Evolutionary conservation across 1,284 basidiomycete genomes (phyloP).

Genomic region (Phellopilus nigrolimitatus): DNA sequence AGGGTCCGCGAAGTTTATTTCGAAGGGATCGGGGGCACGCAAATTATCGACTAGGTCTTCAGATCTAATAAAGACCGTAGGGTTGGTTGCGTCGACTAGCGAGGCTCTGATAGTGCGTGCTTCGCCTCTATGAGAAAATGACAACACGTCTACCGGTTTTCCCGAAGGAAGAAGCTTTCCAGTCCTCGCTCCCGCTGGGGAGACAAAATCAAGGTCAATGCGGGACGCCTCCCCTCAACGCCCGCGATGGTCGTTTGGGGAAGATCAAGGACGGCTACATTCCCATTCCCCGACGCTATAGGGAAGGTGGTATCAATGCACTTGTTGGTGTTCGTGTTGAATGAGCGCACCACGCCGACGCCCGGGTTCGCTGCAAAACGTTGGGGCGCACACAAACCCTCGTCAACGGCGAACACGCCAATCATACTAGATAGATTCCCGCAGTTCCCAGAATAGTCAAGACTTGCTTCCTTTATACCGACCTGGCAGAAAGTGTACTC

Average conservation of each 20-base stretch:
- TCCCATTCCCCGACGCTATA: slow-evolving; percentile 30
- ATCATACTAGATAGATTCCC: slow-evolving; percentile 66
- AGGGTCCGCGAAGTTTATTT: slow-evolving; percentile 26
- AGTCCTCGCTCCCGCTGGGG: slow-evolving; percentile 64
- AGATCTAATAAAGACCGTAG: slow-evolving; percentile 56
- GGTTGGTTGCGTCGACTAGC: slow-evolving; percentile 70
- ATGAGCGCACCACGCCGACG: slow-evolving; percentile 39
- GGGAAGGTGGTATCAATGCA: slow-evolving; percentile 64
- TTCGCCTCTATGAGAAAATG: slow-evolving; percentile 5
- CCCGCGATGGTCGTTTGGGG: slow-evolving; percentile 56
- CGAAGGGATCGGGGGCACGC: slow-evolving; percentile 10
- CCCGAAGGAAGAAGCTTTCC: slow-evolving; percentile 65
- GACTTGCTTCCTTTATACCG: slow-evolving; percentile 48
- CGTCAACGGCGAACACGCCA: slow-evolving; percentile 62
- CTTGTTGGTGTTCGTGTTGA: slow-evolving; percentile 68
- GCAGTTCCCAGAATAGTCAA: slow-evolving; percentile 68
- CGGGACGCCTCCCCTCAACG: slow-evolving; percentile 59
- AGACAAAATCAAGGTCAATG: slow-evolving; percentile 62
- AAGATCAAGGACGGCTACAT: slow-evolving; percentile 41
- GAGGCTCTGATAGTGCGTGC: slow-evolving; percentile 37
- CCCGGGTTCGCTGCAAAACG: background rate
- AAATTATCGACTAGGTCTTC: slow-evolving; percentile 40
- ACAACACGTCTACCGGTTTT: slow-evolving; percentile 41
- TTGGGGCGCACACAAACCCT: slow-evolving; percentile 42
- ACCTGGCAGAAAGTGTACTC: slow-evolving; percentile 64